Evolutionary conservation across 208 protist genomes (phyloP), one percentile per base, ranked within the genome.

Genomic region (Acanthamoeba triangularis): DNA sequence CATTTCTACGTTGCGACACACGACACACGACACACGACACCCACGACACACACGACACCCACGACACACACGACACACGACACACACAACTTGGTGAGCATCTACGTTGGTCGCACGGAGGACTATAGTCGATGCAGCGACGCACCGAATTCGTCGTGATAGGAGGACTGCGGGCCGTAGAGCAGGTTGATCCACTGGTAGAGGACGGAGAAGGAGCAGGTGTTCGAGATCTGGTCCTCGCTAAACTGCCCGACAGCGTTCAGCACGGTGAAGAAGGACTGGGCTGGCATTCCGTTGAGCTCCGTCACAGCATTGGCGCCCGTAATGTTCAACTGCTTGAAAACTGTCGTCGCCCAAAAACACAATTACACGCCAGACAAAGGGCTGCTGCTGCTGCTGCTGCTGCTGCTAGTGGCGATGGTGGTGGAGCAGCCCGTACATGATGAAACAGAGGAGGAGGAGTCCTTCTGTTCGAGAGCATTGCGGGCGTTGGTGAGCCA

Each of bases 231-330:
- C 56, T 96, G 95, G 74, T 96, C 95, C 28, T 96, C 95, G 33
- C 88, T 95, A 61, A 92, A 96, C 25, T 61, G 41, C 41, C 84
- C 44, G 37, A 92, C 63, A 74, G 82, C 90, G 61, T 96, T 96
- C 54, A 96, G 74, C n/a, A 96, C 95, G 49, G 95, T 96, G 87
- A 96, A 96, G 59, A 96, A 96, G 49, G 94, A 94, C 44, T 95
- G 94, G 11, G 95, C 76, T 10, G 93, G 74, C 49, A 92, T 95
- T 41, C 95, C 95, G 92, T 96, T 92, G 13, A 96, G 49, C 84
- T 96, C 95, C 25, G 95, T 96, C 33, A 96, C 95, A 44, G 93
- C 93, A 88, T 59, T 44, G 54, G 92, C 84, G 61, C 59, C 35
- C 18, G 82, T 67, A 7, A 44, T 93, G 54, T 65, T 93, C 67